Percentiles rank a stretch among this genome's conserved stretches.
These are phyloP conservation scores for Phytophthora hybrid DNA, from an alignment of 352 stramenopile genomes.

Conservation along the genomic window DNA sequence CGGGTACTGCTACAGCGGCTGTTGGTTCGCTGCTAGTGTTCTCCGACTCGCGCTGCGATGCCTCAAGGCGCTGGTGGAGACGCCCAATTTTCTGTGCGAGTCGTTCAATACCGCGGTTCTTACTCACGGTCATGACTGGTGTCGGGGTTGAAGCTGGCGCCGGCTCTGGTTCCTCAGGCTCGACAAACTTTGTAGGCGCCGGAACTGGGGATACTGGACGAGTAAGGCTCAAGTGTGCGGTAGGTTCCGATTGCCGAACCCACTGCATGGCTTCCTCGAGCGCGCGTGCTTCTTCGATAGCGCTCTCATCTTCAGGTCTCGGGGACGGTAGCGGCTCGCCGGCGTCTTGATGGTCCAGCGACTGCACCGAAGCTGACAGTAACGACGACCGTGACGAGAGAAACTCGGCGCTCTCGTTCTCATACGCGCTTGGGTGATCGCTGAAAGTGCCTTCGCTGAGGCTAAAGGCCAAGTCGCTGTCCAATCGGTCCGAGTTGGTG, in stretches of 20 bases:
- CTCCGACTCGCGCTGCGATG: conserved; percentile 36
- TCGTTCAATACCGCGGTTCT: conserved; percentile 52
- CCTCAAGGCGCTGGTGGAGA: conserved; percentile 55
- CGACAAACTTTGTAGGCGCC: background rate
- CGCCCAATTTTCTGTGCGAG: conserved; percentile 59
- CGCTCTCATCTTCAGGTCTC: conserved; percentile 27
- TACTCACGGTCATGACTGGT: conserved; percentile 44
- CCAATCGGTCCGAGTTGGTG: conserved; percentile 24
- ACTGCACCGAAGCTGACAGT: conserved; percentile 37
- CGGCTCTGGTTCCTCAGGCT: conserved; percentile 11
- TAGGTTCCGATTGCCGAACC: conserved; percentile 41
- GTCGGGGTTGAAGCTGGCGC: conserved; percentile 9
- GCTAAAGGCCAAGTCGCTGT: conserved; percentile 38
- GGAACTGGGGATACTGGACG: background rate
- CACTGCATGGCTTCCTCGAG: conserved; percentile 50
- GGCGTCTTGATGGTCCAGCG: conserved; percentile 45
- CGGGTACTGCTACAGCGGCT: conserved; percentile 1
- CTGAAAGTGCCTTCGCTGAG: conserved; percentile 34
- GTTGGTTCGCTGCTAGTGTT: conserved; percentile 8
- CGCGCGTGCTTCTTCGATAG: conserved; percentile 33
- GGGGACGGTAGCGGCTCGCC: conserved; percentile 35
- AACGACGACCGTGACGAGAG: conserved; percentile 41
- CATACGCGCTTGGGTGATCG: conserved; percentile 17
- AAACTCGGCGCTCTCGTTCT: conserved; percentile 35
- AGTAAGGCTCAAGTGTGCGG: conserved; percentile 14